Base-by-base conservation (phyloP, 2,329 filamentous ascomycete species). In the Ophiostoma ips region DNA sequence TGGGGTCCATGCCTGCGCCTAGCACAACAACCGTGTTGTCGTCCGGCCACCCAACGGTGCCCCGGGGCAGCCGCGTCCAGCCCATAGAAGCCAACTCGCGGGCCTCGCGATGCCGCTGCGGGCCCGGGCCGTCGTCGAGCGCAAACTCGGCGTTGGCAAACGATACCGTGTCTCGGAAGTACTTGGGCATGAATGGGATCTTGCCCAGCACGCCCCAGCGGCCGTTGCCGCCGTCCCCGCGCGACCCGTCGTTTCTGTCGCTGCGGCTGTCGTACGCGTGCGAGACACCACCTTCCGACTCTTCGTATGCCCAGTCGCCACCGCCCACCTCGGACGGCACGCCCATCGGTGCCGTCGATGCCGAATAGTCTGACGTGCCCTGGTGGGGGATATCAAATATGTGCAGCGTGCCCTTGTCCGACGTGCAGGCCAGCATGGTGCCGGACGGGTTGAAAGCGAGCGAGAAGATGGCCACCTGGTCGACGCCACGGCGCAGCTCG, bases 331-430 rank as follows among this genome's bases (percentile, higher is more conserved):
- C 52, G 1, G 51, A 48, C 5, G 50, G 31, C 8, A 51, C 44
- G 6, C 45, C 44, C 9, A 31, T 43, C 31, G 15, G 21, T 7
- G 36, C 31, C 10, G 30, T 18, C 43, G 21, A 24, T 24, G 13
- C 33, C 28, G 5, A 48, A 7, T 9, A 30, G 6, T 43, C 40
- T 12, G 37, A 2, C 3, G 21, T 21, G 40, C 40, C 5, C 8
- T 71, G 68, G 52, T 76, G 74, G 4, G 83, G 83, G 1, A 95
- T 73, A 60, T 96, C 88, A 62, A 95, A 98, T 35, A 98, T 76
- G 65, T 98, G 92, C 11, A 98, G 72, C 0, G 89, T 98, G 6
- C 87, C 89, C 67, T 96, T 98, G 71, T 98, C 92, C 1, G 89
- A 95, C 1, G 90, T 96, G 54, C 88, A 90, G 24, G 92, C 92